Conservation (phyloP, 768 basidiomycete species). For the Cubamyces sp. region DNA sequence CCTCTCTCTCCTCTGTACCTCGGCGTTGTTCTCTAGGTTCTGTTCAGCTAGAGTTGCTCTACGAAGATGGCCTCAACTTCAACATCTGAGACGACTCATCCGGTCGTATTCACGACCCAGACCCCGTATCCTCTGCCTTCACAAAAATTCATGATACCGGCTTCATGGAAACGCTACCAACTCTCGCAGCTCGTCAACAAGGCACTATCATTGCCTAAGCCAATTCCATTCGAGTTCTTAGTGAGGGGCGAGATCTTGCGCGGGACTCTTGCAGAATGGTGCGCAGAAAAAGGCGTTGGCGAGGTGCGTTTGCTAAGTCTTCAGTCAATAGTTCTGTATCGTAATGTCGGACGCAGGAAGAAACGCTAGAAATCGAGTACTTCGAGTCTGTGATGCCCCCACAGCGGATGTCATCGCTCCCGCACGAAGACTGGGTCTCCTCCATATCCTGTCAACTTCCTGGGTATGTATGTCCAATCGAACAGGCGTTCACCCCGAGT, state of each 20-base stretch:
- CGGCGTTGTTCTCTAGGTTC: neutral
- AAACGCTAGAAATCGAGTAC: slow-evolving; percentile 91
- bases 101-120: slow-evolving; percentile 75
- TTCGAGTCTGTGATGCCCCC: slow-evolving; percentile 89
- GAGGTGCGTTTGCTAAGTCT: slow-evolving; percentile 51
- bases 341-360: slow-evolving; percentile 56
- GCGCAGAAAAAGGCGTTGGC: slow-evolving; percentile 65
- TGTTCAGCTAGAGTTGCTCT: neutral
- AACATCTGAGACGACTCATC: slow-evolving; percentile 43
- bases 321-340: neutral
- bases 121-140: slow-evolving; percentile 75
- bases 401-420: slow-evolving; percentile 74
- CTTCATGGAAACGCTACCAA: slow-evolving; percentile 91
- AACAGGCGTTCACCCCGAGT: neutral
- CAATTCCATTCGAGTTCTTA: slow-evolving; percentile 93
- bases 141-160: slow-evolving; percentile 92
- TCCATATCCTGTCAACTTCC: slow-evolving; percentile 65
- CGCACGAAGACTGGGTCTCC: slow-evolving; percentile 95
- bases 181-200: slow-evolving; percentile 98
- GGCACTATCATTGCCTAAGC: slow-evolving; percentile 71
- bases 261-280: slow-evolving; percentile 75
- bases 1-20: neutral
- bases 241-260: slow-evolving; percentile 81
- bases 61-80: slow-evolving; percentile 23
- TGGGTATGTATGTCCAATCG: slow-evolving; percentile 43